Base-by-base conservation (phyloP, 805 yeast species). In the Phaffomyces thermotolerans region DNA sequence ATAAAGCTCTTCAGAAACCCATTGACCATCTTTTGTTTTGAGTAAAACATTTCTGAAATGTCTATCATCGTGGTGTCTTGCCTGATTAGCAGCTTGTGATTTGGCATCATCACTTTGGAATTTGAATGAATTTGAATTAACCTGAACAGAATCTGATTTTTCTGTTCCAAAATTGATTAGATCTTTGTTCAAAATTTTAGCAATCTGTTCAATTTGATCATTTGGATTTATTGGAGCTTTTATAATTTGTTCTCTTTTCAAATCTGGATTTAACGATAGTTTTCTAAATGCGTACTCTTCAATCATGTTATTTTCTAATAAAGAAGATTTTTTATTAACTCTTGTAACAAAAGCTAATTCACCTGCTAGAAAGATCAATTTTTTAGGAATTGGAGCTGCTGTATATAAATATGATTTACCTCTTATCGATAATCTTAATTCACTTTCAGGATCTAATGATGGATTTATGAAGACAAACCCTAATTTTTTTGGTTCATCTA, bases 301-400 rank as follows among this genome's bases (percentile, higher is more conserved):
- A 34, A 65, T 50, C 65, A 68, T 57, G 6, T 65, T 63, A 37
- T 57, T 59, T 39, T 57, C 60, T 31, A 56, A 54, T 0, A 67
- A 36, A 20, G 59, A 63, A 17, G 56, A 49, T 41, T 62, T 64
- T 23, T 56, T 59, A 17, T 58, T 58, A 15, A 61, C 56, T 48
- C 60, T 65, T 6, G 65, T 64, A 27, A 66, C 68, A 43, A 68
- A 64, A 0, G 68, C 69, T 33, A 66, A 50, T 40, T 68, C 72
- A 43, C 70, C 69, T 8, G 66, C 66, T 36, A 72, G 52, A 49
- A 71, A 71, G 9, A 71, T 54, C 23, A 72, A 46, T 43, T 60
- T 64, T 34, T 64, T 56, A 1, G 82, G 81, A 6, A 72, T 56
- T 8, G 68, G 65, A 2, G 78, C 75, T 40, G 59, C 65, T 1